A percentile compares a stretch with the other conserved stretches of the same genome.
Evolutionary conservation across 164 flowering plant species (phyloP).

Genomic region (Nelumbo lutea): DNA sequence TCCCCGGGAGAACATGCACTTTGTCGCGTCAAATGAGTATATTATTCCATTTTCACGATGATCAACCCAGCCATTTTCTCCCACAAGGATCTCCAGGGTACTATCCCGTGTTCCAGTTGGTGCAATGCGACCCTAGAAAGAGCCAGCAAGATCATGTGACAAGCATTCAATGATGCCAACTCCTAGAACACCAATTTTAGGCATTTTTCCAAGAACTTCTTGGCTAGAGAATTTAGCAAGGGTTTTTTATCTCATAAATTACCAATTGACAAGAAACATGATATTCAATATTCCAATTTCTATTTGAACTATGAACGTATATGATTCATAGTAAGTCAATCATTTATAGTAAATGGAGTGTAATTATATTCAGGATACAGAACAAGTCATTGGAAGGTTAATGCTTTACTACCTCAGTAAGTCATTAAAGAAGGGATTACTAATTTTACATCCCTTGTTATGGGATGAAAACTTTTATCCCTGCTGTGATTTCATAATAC

Average conservation of each 20-base stretch:
- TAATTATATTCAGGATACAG: too few relatives aligned
- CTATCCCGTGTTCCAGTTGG: conserved; percentile 90
- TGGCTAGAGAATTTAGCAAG: neutral
- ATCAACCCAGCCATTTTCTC: conserved; percentile 89
- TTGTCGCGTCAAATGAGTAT: conserved; percentile 91
- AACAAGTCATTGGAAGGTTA: too few relatives aligned
- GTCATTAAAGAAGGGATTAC: too few relatives aligned
- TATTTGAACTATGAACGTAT: too few relatives aligned
- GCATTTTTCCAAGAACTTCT: neutral
- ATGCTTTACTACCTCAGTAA: too few relatives aligned
- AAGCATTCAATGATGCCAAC: neutral
- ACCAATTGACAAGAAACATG: neutral
- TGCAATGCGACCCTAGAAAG: conserved; percentile 70
- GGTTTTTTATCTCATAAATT: neutral
- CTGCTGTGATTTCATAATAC: too few relatives aligned
- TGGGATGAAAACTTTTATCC: too few relatives aligned
- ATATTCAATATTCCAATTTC: neutral
- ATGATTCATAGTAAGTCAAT: too few relatives aligned
- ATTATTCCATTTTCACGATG: conserved; percentile 89
- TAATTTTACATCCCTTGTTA: too few relatives aligned
- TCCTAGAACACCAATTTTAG: neutral
- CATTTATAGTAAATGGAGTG: too few relatives aligned
- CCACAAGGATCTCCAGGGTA: conserved; percentile 81
- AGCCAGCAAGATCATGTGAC: conserved; percentile 10
- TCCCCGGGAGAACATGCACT: conserved; percentile 97